Conservation (phyloP, 2,329 filamentous ascomycete species). For the Pseudonectria foliicola region DNA sequence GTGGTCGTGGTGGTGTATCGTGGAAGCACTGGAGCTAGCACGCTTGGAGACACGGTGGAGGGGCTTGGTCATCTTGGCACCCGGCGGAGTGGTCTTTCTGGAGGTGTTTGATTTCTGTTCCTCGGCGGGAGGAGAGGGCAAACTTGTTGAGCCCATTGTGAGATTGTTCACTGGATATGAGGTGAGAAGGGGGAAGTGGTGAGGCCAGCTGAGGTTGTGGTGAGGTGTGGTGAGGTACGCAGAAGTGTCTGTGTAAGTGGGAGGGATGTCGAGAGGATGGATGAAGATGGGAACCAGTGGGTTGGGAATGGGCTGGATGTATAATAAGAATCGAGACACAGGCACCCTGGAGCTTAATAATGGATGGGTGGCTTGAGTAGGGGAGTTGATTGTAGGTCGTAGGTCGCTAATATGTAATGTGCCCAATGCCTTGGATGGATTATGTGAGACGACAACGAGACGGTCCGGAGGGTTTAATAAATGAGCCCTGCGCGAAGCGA, state of each 20-base stretch:
- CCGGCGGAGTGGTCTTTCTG: slow-evolving; percentile 33
- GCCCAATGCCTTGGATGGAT: slow-evolving; percentile 16
- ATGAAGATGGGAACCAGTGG: slow-evolving; percentile 9
- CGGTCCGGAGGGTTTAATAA: slow-evolving; percentile 18
- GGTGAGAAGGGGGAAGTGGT: slow-evolving; percentile 6
- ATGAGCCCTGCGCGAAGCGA: slow-evolving; percentile 13
- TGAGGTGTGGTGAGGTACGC: not conserved
- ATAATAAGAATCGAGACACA: slow-evolving; percentile 11
- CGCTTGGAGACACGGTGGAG: slow-evolving; percentile 46
- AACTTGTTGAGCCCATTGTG: slow-evolving; percentile 40
- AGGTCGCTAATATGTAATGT: slow-evolving; percentile 9
- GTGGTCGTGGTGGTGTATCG: slow-evolving; percentile 32
- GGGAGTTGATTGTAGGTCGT: slow-evolving; percentile 11
- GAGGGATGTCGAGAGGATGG: slow-evolving; percentile 4
- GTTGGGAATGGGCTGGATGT: slow-evolving; percentile 13
- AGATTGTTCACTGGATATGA: slow-evolving; percentile 5
- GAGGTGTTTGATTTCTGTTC: slow-evolving; percentile 31
- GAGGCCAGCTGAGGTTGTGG: slow-evolving; percentile 5
- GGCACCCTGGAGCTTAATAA: slow-evolving; percentile 21
- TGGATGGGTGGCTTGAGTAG: slow-evolving; percentile 11
- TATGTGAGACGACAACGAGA: slow-evolving; percentile 18
- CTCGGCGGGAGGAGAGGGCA: slow-evolving; percentile 48
- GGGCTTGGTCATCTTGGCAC: slow-evolving; percentile 42
- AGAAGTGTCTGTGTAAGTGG: slow-evolving; percentile 11
- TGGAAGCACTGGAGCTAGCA: slow-evolving; percentile 32